phyloP scores from a whole-genome alignment of 2,329 filamentous ascomycete genomes.

The Hypoxylon sp. region DNA sequence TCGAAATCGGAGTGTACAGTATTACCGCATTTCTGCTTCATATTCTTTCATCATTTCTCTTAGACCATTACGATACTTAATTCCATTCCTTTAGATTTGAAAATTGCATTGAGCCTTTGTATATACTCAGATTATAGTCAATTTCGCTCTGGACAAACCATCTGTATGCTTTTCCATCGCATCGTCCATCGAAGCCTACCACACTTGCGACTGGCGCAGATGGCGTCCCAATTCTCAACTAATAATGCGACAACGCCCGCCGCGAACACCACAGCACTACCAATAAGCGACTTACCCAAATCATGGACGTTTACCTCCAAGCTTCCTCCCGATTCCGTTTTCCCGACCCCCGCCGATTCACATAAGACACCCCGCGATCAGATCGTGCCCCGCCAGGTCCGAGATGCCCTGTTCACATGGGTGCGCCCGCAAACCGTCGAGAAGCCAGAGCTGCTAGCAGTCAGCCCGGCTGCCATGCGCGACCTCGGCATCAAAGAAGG shows the following conservation, averaged over 20 bases:
- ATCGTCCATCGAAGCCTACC: conserved; percentile 45
- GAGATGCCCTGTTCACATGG: conserved; percentile 86
- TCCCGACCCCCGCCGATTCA: conserved; percentile 81
- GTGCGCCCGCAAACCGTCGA: conserved; percentile 80
- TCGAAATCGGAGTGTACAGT: conserved; percentile 6
- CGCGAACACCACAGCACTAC: conserved; percentile 26
- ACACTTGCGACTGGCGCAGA: conserved; percentile 42
- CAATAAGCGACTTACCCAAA: conserved; percentile 67
- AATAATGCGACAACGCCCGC: conserved; percentile 40
- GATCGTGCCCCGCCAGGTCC: conserved; percentile 83
- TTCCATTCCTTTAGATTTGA: not conserved
- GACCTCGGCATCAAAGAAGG: conserved; percentile 79
- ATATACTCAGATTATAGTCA: conserved; percentile 3
- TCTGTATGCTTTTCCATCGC: conserved; percentile 48
- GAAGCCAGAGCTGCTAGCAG: conserved; percentile 79
- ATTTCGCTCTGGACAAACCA: conserved; percentile 11
- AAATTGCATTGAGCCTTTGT: not conserved
- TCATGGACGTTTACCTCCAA: conserved; percentile 71
- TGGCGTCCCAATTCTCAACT: conserved; percentile 47
- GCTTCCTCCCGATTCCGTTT: conserved; percentile 79
- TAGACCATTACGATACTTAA: not conserved
- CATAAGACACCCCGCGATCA: conserved; percentile 80
- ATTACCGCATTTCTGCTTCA: conserved; percentile 17
- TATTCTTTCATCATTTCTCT: not conserved
- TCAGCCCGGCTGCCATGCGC: conserved; percentile 79